Percentiles rank a stretch among this genome's conserved stretches.
These are phyloP conservation scores for Sporothrix sp. DNA, from an alignment of 2,329 filamentous ascomycete species.

Conservation along the genomic window DNA sequence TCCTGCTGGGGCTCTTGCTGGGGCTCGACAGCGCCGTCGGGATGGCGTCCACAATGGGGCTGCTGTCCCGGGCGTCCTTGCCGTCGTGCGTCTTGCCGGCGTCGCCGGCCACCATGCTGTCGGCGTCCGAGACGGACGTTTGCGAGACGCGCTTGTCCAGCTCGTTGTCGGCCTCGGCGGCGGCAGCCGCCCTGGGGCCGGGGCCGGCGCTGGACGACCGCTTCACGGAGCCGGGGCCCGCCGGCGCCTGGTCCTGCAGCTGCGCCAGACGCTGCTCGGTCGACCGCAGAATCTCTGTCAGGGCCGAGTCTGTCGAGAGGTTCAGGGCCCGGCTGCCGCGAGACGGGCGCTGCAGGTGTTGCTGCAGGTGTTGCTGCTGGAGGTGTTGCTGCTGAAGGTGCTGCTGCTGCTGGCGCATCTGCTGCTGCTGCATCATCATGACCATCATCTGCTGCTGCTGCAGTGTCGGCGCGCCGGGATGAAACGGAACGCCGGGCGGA, in stretches of 20 bases:
- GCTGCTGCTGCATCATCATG: conserved; percentile 10
- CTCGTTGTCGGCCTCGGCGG: conserved; percentile 15
- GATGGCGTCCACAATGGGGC: not conserved
- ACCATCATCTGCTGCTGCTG: conserved; percentile 11
- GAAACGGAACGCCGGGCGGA: not conserved
- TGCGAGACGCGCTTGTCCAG: conserved; percentile 7
- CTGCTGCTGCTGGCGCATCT: conserved; percentile 9
- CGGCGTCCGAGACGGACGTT: conserved; percentile 7
- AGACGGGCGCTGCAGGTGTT: conserved; percentile 6
- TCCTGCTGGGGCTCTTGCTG: conserved; percentile 16
- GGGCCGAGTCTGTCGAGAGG: conserved; percentile 34
- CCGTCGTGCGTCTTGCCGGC: too few species aligned
- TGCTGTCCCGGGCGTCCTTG: not conserved
- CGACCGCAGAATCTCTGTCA: conserved; percentile 41
- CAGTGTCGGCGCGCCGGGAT: not conserved
- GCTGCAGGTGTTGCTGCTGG: conserved; percentile 4
- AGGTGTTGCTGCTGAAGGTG: conserved; percentile 4
- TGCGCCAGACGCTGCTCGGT: conserved; percentile 40
- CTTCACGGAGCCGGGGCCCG: not conserved
- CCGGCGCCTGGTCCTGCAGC: conserved; percentile 3
- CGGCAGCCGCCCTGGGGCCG: not conserved
- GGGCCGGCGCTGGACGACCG: not conserved
- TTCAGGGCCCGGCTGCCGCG: not conserved
- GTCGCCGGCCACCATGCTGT: conserved; percentile 15
- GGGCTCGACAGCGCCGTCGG: conserved; percentile 16